phyloP scores from a whole-genome alignment of 139 green algal genomes.

The Chlamydomonas schloesseri region DNA sequence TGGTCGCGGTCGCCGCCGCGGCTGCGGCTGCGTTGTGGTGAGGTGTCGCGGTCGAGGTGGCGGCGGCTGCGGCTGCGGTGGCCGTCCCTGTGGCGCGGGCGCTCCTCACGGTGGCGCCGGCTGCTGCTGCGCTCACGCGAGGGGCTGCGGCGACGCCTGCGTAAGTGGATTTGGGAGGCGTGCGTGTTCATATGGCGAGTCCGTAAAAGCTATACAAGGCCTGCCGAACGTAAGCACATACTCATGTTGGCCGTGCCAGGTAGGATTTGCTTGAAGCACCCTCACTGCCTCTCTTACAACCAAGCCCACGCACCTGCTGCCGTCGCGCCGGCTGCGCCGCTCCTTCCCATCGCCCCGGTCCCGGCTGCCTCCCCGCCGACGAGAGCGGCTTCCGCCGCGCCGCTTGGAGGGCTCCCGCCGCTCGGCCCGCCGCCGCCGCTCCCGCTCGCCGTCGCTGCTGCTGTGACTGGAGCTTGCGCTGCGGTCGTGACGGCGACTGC shows the following conservation, averaged over 20 bases:
- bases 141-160: conserved; percentile 5
- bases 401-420: background rate
- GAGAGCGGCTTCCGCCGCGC: too few relatives aligned
- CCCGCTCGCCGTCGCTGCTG: conserved; percentile 13
- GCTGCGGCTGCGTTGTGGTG: background rate
- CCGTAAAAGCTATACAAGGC: too few relatives aligned
- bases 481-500: background rate
- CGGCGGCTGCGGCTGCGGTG: background rate
- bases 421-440: conserved; percentile 22
- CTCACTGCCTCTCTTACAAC: too few relatives aligned
- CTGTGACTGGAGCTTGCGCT: background rate
- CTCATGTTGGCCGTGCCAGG: too few relatives aligned
- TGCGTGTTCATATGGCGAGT: too few relatives aligned
- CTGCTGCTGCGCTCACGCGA: background rate
- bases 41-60: background rate
- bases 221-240: too few relatives aligned
- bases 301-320: too few relatives aligned
- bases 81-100: background rate
- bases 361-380: background rate
- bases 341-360: too few relatives aligned
- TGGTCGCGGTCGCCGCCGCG: background rate
- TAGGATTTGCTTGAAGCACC: too few relatives aligned
- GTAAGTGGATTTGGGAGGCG: background rate
- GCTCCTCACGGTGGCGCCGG: background rate
- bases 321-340: too few relatives aligned